A percentile compares a stretch with the other conserved stretches of the same genome.
phyloP scores from a whole-genome alignment of 768 basidiomycete species.

The Boletus coccyginus region DNA sequence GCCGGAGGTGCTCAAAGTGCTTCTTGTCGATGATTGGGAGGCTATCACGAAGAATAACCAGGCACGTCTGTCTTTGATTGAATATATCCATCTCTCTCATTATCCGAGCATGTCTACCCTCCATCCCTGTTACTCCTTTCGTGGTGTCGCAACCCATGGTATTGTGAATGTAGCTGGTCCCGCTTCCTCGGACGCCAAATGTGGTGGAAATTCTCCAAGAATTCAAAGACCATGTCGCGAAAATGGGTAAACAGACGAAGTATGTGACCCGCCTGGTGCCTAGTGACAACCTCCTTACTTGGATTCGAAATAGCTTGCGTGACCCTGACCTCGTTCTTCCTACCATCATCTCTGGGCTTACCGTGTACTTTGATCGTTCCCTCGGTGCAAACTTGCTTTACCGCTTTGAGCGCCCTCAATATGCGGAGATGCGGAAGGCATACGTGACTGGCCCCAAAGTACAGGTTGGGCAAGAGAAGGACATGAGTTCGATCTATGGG shows the following conservation, averaged over 20 bases:
- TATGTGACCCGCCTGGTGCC: slow-evolving; percentile 25
- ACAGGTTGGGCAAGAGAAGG: slow-evolving; percentile 64
- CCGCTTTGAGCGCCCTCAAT: slow-evolving; percentile 93
- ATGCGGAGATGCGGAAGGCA: slow-evolving; percentile 69
- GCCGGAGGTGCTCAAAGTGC: slow-evolving; percentile 85
- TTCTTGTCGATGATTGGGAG: slow-evolving; percentile 98
- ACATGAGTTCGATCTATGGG: slow-evolving; percentile 90
- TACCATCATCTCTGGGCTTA: slow-evolving; percentile 82
- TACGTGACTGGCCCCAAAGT: slow-evolving; percentile 76
- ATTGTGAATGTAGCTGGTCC: slow-evolving; percentile 60
- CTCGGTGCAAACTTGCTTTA: slow-evolving; percentile 89
- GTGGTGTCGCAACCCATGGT: not conserved
- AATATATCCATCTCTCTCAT: not conserved
- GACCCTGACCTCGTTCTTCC: slow-evolving; percentile 69
- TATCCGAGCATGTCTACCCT: not conserved
- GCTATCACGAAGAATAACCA: slow-evolving; percentile 92
- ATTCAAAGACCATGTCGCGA: slow-evolving; percentile 65
- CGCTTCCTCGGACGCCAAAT: slow-evolving; percentile 75
- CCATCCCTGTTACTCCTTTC: not conserved
- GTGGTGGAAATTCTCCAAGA: slow-evolving; percentile 75
- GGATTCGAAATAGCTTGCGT: slow-evolving; percentile 46
- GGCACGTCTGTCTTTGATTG: slow-evolving; percentile 39
- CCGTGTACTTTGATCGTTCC: slow-evolving; percentile 91
- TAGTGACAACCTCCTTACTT: not conserved
- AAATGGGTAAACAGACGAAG: slow-evolving; percentile 47